These are phyloP conservation scores for Corrigiola litoralis DNA, from an alignment of 179 eudicot genomes.

Conservation along the genomic window DNA sequence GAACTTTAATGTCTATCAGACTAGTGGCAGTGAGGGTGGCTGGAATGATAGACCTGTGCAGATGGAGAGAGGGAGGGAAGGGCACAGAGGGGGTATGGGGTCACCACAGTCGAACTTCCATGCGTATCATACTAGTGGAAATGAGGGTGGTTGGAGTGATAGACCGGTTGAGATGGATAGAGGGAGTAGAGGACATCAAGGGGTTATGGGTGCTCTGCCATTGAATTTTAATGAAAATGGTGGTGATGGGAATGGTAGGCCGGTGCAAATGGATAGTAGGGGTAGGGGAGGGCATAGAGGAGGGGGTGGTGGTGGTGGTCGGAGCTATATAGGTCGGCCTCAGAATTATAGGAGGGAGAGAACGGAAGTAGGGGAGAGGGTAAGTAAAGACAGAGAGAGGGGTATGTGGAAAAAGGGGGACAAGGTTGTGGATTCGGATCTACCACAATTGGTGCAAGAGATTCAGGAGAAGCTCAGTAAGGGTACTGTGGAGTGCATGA, in stretches of 20 bases:
- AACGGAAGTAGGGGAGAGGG: conserved; percentile 30
- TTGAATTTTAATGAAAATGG: conserved; percentile 18
- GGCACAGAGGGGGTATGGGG: conserved; percentile 15
- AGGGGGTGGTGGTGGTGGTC: conserved; percentile 14
- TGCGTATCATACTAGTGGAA: too few species aligned
- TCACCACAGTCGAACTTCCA: background rate
- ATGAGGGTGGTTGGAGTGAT: conserved; percentile 20
- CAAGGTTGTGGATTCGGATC: conserved; percentile 27
- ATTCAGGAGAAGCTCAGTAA: conserved; percentile 88
- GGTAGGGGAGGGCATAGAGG: conserved; percentile 19
- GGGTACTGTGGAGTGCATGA: conserved; percentile 91
- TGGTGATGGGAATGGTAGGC: conserved; percentile 22
- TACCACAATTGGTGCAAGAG: conserved; percentile 88
- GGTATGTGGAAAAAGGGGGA: conserved; percentile 23
- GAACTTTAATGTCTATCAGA: conserved; percentile 10
- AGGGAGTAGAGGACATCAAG: conserved; percentile 19
- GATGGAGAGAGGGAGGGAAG: conserved; percentile 21
- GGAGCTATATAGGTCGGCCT: conserved; percentile 42
- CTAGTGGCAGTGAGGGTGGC: conserved; percentile 29
- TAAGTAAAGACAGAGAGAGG: conserved; percentile 17
- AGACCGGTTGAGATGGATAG: conserved; percentile 22
- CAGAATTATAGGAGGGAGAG: conserved; percentile 42
- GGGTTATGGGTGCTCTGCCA: conserved; percentile 13
- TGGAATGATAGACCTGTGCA: conserved; percentile 15
- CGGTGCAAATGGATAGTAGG: conserved; percentile 18